Percentiles rank a stretch among this genome's conserved stretches.
These are phyloP conservation scores for Lupinus albus DNA, from an alignment of 306 rosid species.

Conservation along the genomic window DNA sequence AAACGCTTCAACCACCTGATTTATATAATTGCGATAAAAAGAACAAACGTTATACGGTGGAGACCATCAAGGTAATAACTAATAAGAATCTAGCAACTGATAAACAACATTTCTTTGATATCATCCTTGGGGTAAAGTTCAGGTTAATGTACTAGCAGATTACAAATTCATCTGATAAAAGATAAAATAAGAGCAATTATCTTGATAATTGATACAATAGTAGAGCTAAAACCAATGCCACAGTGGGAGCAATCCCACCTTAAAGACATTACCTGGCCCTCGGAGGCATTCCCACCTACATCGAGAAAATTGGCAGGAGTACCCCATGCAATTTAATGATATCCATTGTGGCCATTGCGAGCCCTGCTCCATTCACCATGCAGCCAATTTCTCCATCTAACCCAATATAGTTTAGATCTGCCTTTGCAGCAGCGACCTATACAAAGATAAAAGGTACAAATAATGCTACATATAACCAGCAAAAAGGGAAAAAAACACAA, in stretches of 20 bases:
- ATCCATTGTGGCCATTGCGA: constrained; percentile 99
- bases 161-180: constrained; percentile 14
- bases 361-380: constrained; percentile 99
- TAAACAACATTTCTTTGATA: constrained; percentile 5
- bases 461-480: not conserved
- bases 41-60: constrained; percentile 14
- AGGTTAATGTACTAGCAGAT: constrained; percentile 14
- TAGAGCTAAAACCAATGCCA: constrained; percentile 27
- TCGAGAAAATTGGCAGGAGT: constrained; percentile 99
- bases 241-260: constrained; percentile 19
- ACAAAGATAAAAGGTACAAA: constrained; percentile 37
- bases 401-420: constrained; percentile 93
- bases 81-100: constrained; percentile 9
- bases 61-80: constrained; percentile 5
- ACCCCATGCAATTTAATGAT: constrained; percentile 96
- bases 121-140: not conserved
- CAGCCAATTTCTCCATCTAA: constrained; percentile 99
- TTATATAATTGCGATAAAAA: constrained; percentile 33
- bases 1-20: constrained; percentile 94
- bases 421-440: constrained; percentile 94
- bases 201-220: not conserved
- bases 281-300: constrained; percentile 98
- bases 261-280: constrained; percentile 74
- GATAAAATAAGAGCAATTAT: constrained; percentile 27
- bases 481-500: constrained; percentile 13